Evolutionary conservation across 208 protist genomes (phyloP).

Genomic region (Trypanosoma mega): DNA sequence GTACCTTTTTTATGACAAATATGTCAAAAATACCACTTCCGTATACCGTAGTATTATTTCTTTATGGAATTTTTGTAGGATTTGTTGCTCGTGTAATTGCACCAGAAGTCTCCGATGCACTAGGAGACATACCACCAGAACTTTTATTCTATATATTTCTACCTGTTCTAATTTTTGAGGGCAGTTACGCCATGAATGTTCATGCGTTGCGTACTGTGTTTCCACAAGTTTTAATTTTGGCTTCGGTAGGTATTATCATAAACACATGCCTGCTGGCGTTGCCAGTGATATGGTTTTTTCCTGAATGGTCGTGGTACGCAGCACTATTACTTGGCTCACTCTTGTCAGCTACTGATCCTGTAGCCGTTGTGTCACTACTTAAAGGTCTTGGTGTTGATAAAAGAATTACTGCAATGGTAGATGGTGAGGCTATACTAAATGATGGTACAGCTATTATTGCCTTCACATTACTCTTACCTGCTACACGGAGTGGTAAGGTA

Average conservation of each 20-base stretch:
- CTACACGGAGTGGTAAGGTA: slow-evolving; percentile 37
- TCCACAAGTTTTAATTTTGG: slow-evolving; percentile 64
- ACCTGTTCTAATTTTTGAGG: slow-evolving; percentile 89
- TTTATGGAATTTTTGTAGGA: slow-evolving; percentile 78
- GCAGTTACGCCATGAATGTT: slow-evolving; percentile 81
- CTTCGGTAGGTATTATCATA: slow-evolving; percentile 75
- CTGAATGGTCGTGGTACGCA: slow-evolving; percentile 65
- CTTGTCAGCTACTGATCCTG: slow-evolving; percentile 89
- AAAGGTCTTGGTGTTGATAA: slow-evolving; percentile 81
- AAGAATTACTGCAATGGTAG: slow-evolving; percentile 77
- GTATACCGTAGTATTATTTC: slow-evolving; percentile 79
- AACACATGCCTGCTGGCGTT: slow-evolving; percentile 64
- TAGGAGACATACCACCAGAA: slow-evolving; percentile 72
- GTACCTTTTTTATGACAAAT: slow-evolving; percentile 72
- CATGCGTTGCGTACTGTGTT: slow-evolving; percentile 68
- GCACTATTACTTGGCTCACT: slow-evolving; percentile 75
- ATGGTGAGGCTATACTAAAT: slow-evolving; percentile 90
- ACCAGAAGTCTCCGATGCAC: slow-evolving; percentile 45
- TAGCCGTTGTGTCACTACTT: slow-evolving; percentile 85
- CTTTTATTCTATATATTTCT: slow-evolving; percentile 90
- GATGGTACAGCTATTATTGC: slow-evolving; percentile 90
- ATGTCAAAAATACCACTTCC: slow-evolving; percentile 57
- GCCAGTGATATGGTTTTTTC: slow-evolving; percentile 47
- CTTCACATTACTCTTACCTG: slow-evolving; percentile 74
- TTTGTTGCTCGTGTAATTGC: slow-evolving; percentile 44